Percentiles rank a stretch among this genome's conserved stretches.
Conservation (phyloP, 805 yeast species). For the Lachancea quebecensis region DNA sequence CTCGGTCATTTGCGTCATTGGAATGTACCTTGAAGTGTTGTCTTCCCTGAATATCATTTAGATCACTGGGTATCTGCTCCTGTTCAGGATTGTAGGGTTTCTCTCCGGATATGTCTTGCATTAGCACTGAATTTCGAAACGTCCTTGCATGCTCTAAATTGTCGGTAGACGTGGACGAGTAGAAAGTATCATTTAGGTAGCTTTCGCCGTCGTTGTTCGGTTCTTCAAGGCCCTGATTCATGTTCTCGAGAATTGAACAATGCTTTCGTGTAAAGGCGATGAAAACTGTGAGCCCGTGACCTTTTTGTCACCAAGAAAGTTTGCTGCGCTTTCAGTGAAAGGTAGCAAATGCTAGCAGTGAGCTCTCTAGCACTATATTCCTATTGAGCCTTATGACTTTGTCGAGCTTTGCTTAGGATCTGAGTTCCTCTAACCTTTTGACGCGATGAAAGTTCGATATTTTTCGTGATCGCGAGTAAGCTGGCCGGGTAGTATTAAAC, state of each 20-base stretch:
- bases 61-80: not conserved
- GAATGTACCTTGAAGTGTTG: not conserved
- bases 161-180: constrained; percentile 25
- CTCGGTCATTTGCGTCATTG: constrained; percentile 1
- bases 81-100: constrained; percentile 1
- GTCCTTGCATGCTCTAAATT: constrained; percentile 29
- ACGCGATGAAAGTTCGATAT: no score
- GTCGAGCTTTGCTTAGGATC: no score
- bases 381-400: no score
- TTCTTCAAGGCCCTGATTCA: not conserved
- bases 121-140: constrained; percentile 29
- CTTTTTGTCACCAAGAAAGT: no score
- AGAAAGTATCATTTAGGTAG: constrained; percentile 13
- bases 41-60: not conserved
- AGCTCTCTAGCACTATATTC: no score
- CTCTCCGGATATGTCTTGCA: constrained; percentile 18
- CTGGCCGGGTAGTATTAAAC: not conserved
- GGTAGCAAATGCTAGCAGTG: no score
- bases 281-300: no score
- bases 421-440: no score
- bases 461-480: not conserved
- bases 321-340: no score
- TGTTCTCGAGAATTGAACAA: not conserved
- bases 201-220: not conserved
- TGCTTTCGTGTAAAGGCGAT: no score